Percentiles rank a stretch among this genome's conserved stretches.
These are phyloP conservation scores for Nothophoma quercina DNA, from an alignment of 2,329 filamentous ascomycete species.

Conservation along the genomic window DNA sequence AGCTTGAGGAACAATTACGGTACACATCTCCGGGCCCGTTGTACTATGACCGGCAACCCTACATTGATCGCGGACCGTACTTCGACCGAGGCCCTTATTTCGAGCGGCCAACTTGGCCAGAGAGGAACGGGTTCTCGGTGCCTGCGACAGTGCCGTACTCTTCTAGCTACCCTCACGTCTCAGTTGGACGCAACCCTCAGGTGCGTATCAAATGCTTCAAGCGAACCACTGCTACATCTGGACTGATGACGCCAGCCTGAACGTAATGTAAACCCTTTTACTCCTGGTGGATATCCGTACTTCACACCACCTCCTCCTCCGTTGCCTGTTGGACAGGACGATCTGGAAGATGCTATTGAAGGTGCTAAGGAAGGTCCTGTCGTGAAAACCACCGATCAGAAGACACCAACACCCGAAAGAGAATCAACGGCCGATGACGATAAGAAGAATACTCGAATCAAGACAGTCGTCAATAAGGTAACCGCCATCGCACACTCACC, in stretches of 20 bases:
- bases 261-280: neutral
- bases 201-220: neutral
- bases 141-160: neutral
- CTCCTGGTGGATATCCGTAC: no score
- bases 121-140: neutral
- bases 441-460: neutral
- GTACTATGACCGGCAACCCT: neutral
- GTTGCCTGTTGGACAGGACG: neutral
- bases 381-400: neutral
- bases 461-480: slow-evolving; percentile 4
- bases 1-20: neutral
- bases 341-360: neutral
- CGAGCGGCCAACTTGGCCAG: neutral
- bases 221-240: no score
- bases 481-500: no score
- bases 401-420: neutral
- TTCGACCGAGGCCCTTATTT: neutral
- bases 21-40: neutral
- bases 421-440: neutral
- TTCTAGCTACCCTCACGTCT: neutral
- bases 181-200: neutral
- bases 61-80: no score
- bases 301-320: neutral
- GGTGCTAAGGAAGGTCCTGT: neutral
- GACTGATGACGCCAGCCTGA: neutral